Base-by-base conservation (phyloP, 352 stramenopile species). In the Globisporangium cederbergense region DNA sequence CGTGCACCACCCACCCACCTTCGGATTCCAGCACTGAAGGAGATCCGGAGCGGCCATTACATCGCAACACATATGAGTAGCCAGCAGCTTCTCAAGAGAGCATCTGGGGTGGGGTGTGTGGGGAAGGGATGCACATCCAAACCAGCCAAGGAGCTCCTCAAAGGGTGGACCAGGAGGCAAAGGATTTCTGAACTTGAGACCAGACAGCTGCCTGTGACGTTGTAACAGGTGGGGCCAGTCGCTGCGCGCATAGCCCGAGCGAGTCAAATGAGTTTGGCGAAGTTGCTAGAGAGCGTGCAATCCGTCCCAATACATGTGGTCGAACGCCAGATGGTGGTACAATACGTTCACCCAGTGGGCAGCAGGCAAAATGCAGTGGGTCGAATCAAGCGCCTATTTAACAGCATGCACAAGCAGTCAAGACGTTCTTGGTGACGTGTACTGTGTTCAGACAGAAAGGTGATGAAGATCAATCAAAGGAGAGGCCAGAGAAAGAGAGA, bases 21-120 rank as follows among this genome's bases (percentile, higher is more conserved):
- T 46, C 40, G 20, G 4, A 46, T 46, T 9, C 40, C 13, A n/a
- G 1, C 43, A 49, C 18, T 20, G 18, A 22, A 20, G 14, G n/a
- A 46, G 43, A 58, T 55, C 52, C 57, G 57, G 57, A 55, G 18
- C 25, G 14, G 10, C n/a, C 22, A 60, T 45, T 43, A 58, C 51
- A 43, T 28, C 51, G 28, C 28, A 32, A 30, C 25, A 34, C 54
- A 50, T 34, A 47, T 32, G 36, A 14, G 10, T 10, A 46, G 42
- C 30, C 57, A 55, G 28, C 42, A 55, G 57, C 57, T 62, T 42
- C 8, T 30, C 22, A n/a, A 25, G 57, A 62, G 47, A 38, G 42
- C 56, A 62, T 53, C 40, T 53, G 56, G 7, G 7, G 11, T 13
- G 40, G 28, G 20, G 49, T 45, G 20, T 58, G 22, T n/a, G 30